phyloP scores from a whole-genome alignment of 176 grass and related monocot genomes.

The Juncus inflexus region DNA sequence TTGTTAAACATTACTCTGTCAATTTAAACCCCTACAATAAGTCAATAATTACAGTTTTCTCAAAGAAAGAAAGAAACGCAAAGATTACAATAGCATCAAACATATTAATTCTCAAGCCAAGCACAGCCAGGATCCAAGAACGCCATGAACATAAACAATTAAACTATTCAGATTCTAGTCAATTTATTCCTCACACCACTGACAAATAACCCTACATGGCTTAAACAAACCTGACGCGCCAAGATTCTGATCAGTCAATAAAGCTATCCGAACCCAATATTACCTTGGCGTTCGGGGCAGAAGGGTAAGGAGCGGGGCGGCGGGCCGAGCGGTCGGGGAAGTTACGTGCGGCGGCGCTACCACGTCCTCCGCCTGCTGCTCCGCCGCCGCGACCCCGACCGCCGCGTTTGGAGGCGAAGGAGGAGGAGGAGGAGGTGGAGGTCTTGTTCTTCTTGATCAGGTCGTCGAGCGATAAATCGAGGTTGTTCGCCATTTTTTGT shows the following conservation, averaged over 20 bases:
- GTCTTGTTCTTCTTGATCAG: constrained; percentile 67
- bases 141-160: too few relatives aligned
- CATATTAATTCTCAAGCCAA: too few relatives aligned
- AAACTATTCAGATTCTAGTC: too few relatives aligned
- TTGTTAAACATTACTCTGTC: too few relatives aligned
- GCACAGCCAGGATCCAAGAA: too few relatives aligned
- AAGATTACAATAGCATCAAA: too few relatives aligned
- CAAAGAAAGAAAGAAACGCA: too few relatives aligned
- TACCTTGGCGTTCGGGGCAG: constrained; percentile 27
- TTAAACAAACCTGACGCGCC: neutral
- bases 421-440: neutral
- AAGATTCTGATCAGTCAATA: neutral
- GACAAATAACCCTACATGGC: neutral
- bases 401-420: too few relatives aligned
- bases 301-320: constrained; percentile 35
- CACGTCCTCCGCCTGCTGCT: neutral
- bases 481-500: constrained; percentile 34
- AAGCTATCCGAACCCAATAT: neutral
- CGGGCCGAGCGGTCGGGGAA: constrained; percentile 28
- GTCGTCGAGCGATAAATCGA: constrained; percentile 73
- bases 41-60: too few relatives aligned
- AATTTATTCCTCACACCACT: too few relatives aligned
- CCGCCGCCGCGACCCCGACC: neutral
- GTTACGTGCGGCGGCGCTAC: neutral
- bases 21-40: too few relatives aligned